A percentile compares a stretch with the other conserved stretches of the same genome.
Evolutionary conservation across 441 rosid genomes (phyloP).

Genomic region (Syzygium syzygioides): DNA sequence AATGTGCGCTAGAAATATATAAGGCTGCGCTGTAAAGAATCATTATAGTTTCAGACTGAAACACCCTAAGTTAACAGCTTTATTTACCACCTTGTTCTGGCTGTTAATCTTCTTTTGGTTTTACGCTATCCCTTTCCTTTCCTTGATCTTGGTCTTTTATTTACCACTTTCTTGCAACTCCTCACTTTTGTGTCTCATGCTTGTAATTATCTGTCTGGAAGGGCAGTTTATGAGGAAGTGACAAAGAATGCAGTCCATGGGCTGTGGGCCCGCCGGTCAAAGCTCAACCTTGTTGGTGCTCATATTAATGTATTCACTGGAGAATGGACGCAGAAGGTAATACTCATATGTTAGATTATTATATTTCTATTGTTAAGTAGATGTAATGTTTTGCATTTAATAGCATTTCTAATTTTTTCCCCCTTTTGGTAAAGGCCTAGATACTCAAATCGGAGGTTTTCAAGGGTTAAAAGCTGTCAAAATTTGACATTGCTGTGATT

Average conservation of each 20-base stretch:
- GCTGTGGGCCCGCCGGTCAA: slow-evolving; percentile 97
- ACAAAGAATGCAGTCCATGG: slow-evolving; percentile 92
- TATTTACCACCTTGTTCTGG: background rate
- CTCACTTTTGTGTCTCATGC: background rate
- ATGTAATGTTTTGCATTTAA: background rate
- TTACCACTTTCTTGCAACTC: background rate
- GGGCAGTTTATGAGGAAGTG: slow-evolving; percentile 89
- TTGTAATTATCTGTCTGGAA: slow-evolving; percentile 10
- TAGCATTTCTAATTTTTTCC: background rate
- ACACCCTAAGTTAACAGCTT: background rate
- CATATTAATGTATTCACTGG: slow-evolving; percentile 98
- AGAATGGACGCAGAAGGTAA: slow-evolving; percentile 99
- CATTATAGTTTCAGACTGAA: background rate
- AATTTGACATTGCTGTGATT: background rate
- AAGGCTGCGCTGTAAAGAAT: background rate
- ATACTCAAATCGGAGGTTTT: background rate
- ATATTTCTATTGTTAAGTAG: background rate
- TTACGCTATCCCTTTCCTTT: background rate
- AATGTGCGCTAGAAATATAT: background rate
- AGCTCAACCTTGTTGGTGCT: slow-evolving; percentile 89
- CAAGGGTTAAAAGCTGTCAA: background rate
- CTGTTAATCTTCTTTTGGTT: background rate
- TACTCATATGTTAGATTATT: background rate
- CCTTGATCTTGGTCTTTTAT: background rate
- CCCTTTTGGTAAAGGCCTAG: background rate